Base-by-base conservation (phyloP, 805 yeast genomes). In the Spencermartinsiella europaea region DNA sequence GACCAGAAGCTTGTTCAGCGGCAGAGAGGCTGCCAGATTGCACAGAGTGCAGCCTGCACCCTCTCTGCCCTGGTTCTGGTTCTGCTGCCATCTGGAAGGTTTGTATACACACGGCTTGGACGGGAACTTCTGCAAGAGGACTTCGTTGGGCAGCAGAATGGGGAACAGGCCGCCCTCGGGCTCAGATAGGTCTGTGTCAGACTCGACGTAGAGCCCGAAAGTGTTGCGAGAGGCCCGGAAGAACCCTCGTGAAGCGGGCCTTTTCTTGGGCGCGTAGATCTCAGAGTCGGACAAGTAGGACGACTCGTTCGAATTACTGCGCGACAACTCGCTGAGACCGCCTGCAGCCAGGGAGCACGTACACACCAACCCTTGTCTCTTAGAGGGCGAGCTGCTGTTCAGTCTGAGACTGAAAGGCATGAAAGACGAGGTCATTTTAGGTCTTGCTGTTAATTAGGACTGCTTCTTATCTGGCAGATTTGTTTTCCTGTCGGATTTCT, bases 111-210 rank as follows among this genome's bases (percentile, higher is more conserved):
- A 51, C 38, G 51, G 44, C 20, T 60, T 55, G 25, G 47, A 49
- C 28, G 57, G 49, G 43, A 60, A 58, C 34, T 48, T 35, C 40
- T 57, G 63, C 40, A 60, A 43, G 27, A 60, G 51, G 22, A 58
- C 44, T 41, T 60, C 64, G 48, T 60, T 60, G 34, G 64, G 64
- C 14, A 57, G 45, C 34, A 60, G 47, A 17, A 60, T 60, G 28
- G 63, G 63, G 36, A 17, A 34, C 28, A 44, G 46, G 8, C 53
- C 54, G 22, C 61, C 61, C 15, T 40, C 55, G 2, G 59, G 59
- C 16, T 49, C 48, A 21, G 61, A 59, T 12, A 59, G 59, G 17
- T 35, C 39, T 15, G 31, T 15, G 36, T 19, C 39, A 8, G 21
- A 3, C n/a, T 39, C 14, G 10, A 12, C 10, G 12, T 25, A 7